phyloP scores from a whole-genome alignment of 2,329 filamentous ascomycete species.

The Ilyonectria robusta region DNA sequence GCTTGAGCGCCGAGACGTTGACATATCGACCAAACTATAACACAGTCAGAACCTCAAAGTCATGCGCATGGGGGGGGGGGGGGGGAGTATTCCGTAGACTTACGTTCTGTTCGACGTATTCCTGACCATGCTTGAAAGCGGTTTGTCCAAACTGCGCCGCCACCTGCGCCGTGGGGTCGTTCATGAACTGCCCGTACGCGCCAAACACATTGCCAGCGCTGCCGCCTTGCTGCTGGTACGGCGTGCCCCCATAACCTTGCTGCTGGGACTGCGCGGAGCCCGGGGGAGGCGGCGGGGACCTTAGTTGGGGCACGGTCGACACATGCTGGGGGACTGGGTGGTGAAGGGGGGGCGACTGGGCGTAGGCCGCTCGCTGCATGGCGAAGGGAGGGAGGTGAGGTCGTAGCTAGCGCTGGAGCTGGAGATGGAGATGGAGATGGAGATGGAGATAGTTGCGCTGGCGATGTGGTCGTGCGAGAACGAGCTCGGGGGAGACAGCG shows the following conservation, averaged over 20 bases:
- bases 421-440: constrained; percentile 17
- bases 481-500: not conserved
- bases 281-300: constrained; percentile 89
- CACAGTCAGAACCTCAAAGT: constrained; percentile 30
- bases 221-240: constrained; percentile 78
- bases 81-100: constrained; percentile 47
- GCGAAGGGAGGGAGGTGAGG: constrained; percentile 48
- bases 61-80: not conserved
- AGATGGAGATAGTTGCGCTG: not conserved
- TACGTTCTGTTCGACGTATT: constrained; percentile 97
- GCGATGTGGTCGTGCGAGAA: not conserved
- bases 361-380: constrained; percentile 91
- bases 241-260: constrained; percentile 77
- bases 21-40: constrained; percentile 78
- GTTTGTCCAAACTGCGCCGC: constrained; percentile 94
- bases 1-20: constrained; percentile 93
- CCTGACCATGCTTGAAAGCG: constrained; percentile 90
- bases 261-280: constrained; percentile 77
- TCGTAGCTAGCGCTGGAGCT: constrained; percentile 37
- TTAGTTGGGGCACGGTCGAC: constrained; percentile 95
- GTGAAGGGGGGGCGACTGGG: constrained; percentile 92
- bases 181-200: constrained; percentile 93
- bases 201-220: constrained; percentile 70
- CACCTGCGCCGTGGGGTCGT: constrained; percentile 94
- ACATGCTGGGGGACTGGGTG: constrained; percentile 99